phyloP scores from a whole-genome alignment of 306 rosid genomes.

The Quillaja saponaria region DNA sequence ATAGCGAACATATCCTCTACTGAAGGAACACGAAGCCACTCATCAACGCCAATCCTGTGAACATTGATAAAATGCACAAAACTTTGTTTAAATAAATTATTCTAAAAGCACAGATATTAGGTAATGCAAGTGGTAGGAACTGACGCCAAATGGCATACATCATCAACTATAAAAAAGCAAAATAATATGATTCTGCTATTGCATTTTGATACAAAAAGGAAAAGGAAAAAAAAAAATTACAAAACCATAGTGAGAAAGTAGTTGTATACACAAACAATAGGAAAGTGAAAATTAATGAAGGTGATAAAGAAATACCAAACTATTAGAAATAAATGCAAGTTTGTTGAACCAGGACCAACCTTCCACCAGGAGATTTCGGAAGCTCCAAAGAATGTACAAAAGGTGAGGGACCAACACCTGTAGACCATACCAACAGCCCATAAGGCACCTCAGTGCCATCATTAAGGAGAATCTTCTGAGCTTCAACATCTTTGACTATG shows the following conservation, averaged over 20 bases:
- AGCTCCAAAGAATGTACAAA: conserved; percentile 56
- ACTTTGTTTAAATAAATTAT: not conserved
- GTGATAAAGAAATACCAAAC: conserved; percentile 2
- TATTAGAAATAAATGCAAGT: conserved; percentile 25
- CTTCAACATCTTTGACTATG: conserved; percentile 79
- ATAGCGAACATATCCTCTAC: conserved; percentile 76
- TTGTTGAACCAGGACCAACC: conserved; percentile 45
- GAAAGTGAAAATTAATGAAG: not conserved
- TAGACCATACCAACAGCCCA: conserved; percentile 95
- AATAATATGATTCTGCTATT: conserved; percentile 14
- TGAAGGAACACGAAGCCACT: conserved; percentile 85
- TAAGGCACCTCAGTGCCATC: conserved; percentile 96
- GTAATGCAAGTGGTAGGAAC: conserved; percentile 9
- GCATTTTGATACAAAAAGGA: not conserved
- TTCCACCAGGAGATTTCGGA: conserved; percentile 95
- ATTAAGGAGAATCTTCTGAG: conserved; percentile 65
- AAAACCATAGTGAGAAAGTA: no score
- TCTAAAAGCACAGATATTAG: not conserved
- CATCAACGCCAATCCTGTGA: conserved; percentile 87
- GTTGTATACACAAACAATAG: no score
- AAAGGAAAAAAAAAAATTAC: no score
- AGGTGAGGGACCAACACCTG: conserved; percentile 96
- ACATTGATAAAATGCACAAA: conserved; percentile 2
- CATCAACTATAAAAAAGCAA: not conserved
- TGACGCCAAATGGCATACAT: not conserved